Evolutionary conservation across 495 filamentous ascomycete species (phyloP), one percentile per base, ranked within the genome.

Genomic region (Xylaria sp.): DNA sequence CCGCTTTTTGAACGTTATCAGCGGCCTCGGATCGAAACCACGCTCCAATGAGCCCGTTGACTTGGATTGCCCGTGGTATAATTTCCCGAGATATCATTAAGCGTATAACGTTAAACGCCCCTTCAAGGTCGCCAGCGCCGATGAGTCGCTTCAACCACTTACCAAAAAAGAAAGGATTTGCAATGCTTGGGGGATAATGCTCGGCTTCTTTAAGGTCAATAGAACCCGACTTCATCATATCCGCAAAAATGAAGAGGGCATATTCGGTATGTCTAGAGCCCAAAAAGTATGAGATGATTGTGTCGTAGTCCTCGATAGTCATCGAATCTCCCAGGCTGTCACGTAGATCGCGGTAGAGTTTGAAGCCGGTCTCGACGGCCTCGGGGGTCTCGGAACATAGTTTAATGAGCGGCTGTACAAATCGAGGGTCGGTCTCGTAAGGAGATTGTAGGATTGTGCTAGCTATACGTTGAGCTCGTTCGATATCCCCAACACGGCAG

Each of bases 91-190:
- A 85, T 76, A 88, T 88, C 87, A 93, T 91, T 62, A 91, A 81
- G 35, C 89, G 86, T 17, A 93, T 82, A 17, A 94, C 91, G 48
- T 88, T 82, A 44, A 87, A 88, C 8, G 92, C 92, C 12, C 90
- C 90, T 72, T 91, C 87, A 21, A 91, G 81, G 68, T 93, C 88
- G 7, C 89, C 90, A 75, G 89, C 88, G 35, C 90, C 91, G 70
- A 95, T 90, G 2, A 95, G 85, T 50, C 92, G 90, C 79, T 93
- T 94, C 75, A 94, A 84, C 92, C 92, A 95, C 73, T 89, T 93
- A 15, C 90, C 92, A 72, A 91, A 90, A 79, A 95, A 95, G 80
- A 91, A 94, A 50, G 92, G 89, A 74, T 93, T 94, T 62, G 91
- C 88, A 61, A 92, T 88, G 33, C 80, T 81, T 11, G 86, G 81